These are phyloP conservation scores for Schizosaccharomyces octosporus DNA, from an alignment of 805 yeast species.

Conservation along the genomic window DNA sequence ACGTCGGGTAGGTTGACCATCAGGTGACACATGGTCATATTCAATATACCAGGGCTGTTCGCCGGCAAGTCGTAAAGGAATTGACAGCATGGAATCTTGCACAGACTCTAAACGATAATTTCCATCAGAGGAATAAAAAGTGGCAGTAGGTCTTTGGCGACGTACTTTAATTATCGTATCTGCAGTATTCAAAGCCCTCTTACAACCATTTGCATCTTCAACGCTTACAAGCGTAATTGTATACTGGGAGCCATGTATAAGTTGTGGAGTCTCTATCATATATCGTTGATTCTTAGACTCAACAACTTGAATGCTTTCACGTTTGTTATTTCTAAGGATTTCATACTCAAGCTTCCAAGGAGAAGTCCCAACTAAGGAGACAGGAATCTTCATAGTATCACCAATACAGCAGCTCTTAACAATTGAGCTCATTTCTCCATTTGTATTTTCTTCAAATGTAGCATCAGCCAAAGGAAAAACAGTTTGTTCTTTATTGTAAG, in stretches of 20 bases:
- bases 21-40: slow-evolving; percentile 7
- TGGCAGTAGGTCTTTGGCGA: slow-evolving; percentile 37
- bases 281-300: slow-evolving; percentile 18
- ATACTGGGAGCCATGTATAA: slow-evolving; percentile 49
- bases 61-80: slow-evolving; percentile 41
- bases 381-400: slow-evolving; percentile 23
- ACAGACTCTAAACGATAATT: slow-evolving; percentile 10
- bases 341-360: slow-evolving; percentile 57
- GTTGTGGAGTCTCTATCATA: slow-evolving; percentile 27
- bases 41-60: slow-evolving; percentile 25
- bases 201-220: slow-evolving; percentile 55
- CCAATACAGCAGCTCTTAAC: slow-evolving; percentile 17
- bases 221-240: slow-evolving; percentile 37
- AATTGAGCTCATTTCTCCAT: background rate
- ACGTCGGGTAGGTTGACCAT: background rate
- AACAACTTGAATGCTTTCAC: slow-evolving; percentile 20
- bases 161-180: slow-evolving; percentile 48
- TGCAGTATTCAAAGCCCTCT: slow-evolving; percentile 37
- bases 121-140: slow-evolving; percentile 21
- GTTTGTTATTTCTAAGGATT: slow-evolving; percentile 29
- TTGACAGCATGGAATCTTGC: slow-evolving; percentile 31
- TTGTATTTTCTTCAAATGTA: slow-evolving; percentile 10
- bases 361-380: slow-evolving; percentile 48
- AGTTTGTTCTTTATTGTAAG: slow-evolving; percentile 12
- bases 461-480: slow-evolving; percentile 19